Evolutionary conservation across 495 filamentous ascomycete species (phyloP), one percentile per base, ranked within the genome.

Genomic region (Aspergillus egyptiacus): DNA sequence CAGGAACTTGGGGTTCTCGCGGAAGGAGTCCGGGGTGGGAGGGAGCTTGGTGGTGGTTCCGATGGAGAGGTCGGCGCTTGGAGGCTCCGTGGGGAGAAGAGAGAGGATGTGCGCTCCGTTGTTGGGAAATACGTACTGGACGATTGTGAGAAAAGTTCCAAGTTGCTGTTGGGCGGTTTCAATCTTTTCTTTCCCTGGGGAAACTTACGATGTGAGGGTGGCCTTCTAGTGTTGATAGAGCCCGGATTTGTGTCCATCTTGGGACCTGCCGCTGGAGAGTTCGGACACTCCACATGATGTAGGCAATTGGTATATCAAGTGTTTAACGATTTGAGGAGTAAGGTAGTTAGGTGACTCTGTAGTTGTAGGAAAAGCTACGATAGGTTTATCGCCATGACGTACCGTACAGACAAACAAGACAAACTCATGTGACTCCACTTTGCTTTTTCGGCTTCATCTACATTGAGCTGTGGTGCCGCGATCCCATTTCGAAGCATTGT

Each of bases 1-100:
- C 3, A 93, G 64, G 60, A 98, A 98, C 18, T 73, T 65, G 3
- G 72, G 80, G 63, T 96, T 98, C 57, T 86, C 84, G 27, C 67
- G 76, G 56, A 96, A 83, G 22, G 84, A 84, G 40, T 80, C 70
- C 8, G 90, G 81, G 0, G 85, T 87, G 13, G 90, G 89, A 2
- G 89, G 91, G 22, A 93, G 52, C 40, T 76, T 64, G 19, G 80
- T 78, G 0, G 87, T 82, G 17, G 80, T 81, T 49, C 91, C 93
- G 56, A 96, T 84, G 10, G 89, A 80, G 23, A 95, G 71, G 30
- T 74, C 61, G 5, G 74, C 64, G 17, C 71, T 84, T 2, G 87
- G 86, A 2, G 91, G 89, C 9, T 77, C 65, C 9, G 83, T 84
- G n/a, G 83, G 73, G 40, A 96, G 81, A 35, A 89, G 77, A 30